Evolutionary conservation across 1,284 basidiomycete genomes (phyloP).

Genomic region (Xerocomus alliaceus): DNA sequence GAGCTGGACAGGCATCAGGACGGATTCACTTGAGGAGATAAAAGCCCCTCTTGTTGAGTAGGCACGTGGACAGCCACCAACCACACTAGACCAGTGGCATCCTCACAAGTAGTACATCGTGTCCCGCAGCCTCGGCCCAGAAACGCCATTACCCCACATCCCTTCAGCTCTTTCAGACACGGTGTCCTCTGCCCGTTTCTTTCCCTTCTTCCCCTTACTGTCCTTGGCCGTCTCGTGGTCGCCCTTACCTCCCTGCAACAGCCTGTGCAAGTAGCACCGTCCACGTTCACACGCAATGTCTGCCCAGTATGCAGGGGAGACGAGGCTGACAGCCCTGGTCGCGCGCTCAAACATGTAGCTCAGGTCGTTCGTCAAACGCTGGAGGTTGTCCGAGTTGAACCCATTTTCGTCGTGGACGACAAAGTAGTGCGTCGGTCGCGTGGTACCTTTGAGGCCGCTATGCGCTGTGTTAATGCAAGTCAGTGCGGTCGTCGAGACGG

Average conservation of each 20-base stretch:
- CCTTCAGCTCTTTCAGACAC: constrained; percentile 56
- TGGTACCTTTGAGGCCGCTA: constrained; percentile 69
- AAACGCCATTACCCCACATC: constrained; percentile 66
- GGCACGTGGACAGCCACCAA: neutral
- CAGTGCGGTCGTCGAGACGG: constrained; percentile 19
- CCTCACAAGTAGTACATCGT: constrained; percentile 77
- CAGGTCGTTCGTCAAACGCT: constrained; percentile 62
- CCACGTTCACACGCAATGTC: constrained; percentile 80
- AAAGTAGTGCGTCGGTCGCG: constrained; percentile 77
- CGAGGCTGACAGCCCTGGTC: constrained; percentile 79
- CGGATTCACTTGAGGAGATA: too few relatives aligned
- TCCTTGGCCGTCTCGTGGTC: constrained; percentile 15
- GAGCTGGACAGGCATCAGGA: constrained; percentile 60
- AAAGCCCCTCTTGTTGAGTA: neutral
- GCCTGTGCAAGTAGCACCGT: constrained; percentile 71
- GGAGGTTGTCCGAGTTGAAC: constrained; percentile 71
- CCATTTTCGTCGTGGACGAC: constrained; percentile 77
- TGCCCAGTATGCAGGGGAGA: constrained; percentile 80
- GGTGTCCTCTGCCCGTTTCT: constrained; percentile 6
- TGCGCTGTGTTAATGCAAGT: constrained; percentile 39
- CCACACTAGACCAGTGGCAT: too few relatives aligned
- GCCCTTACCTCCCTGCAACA: constrained; percentile 54
- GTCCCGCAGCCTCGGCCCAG: constrained; percentile 54
- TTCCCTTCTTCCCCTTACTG: constrained; percentile 11
- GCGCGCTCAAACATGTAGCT: constrained; percentile 81